Percentiles rank a stretch among this genome's conserved stretches.
Conservation (phyloP, 225 moss, liverwort and hornwort genomes). For the Rhytidiadelphus loreus region DNA sequence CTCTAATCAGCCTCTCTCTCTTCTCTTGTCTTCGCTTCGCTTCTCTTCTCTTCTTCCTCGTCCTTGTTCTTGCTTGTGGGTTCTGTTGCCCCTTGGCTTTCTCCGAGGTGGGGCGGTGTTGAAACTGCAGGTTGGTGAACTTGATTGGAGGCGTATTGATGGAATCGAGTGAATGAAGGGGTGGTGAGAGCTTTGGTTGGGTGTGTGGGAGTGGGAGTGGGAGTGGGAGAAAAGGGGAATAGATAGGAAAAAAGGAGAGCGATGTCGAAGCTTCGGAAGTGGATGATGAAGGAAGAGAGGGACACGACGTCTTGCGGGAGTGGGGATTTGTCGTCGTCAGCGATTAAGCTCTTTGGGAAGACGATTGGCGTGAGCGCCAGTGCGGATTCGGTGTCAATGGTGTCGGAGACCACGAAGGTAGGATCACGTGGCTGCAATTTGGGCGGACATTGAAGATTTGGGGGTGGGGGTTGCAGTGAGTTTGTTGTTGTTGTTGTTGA, state of each 20-base stretch:
- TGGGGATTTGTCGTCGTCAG: conserved; percentile 24
- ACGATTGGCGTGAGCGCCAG: conserved; percentile 28
- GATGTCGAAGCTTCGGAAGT: conserved; percentile 51
- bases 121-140: background rate
- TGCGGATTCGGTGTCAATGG: background rate
- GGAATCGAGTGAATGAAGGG: background rate
- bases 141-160: background rate
- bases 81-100: background rate
- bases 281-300: conserved; percentile 51
- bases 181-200: background rate
- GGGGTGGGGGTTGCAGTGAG: background rate
- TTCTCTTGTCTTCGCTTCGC: too few species aligned
- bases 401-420: conserved; percentile 2
- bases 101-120: background rate
- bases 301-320: conserved; percentile 14
- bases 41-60: too few species aligned
- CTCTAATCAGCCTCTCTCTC: background rate
- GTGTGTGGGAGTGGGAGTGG: background rate
- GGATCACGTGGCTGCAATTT: background rate
- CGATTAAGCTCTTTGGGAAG: conserved; percentile 29
- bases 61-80: background rate
- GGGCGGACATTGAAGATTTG: background rate
- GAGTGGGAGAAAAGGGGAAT: background rate
- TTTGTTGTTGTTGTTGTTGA: background rate
- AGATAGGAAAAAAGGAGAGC: background rate